Base-by-base conservation (phyloP, 805 yeast species). In the Saitoella complicata region DNA sequence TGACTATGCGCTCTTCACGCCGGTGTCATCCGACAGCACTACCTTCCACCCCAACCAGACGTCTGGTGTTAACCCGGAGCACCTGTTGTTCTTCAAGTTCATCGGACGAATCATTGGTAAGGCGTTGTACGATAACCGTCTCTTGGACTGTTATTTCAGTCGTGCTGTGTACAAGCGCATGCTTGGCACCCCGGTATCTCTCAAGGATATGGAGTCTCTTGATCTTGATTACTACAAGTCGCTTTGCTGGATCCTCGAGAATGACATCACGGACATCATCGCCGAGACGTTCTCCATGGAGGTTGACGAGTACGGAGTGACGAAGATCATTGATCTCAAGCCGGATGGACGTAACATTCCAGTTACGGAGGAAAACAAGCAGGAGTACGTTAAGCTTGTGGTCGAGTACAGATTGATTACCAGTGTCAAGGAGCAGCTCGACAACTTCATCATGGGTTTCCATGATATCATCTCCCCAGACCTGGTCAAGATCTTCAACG, bases 1-100 rank as follows among this genome's bases (percentile, higher is more conserved):
- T 0, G 94, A 85, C 55, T 86, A 86, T 64, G 96, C 95, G 0
- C 65, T 91, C 49, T 91, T 88, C 58, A 69, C 80, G 1, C 95
- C 97, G 0, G 94, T 86, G 39, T 82, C 94, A 0, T 75, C 94
- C 6, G 97, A 88, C 55, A 79, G 79, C 51, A 84, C 95, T 0
- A 85, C 96, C 0, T 91, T 86, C 70, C 96, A 88, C 60, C 96
- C 98, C 2, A 88, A 88, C 58, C 67, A 95, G 50, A 78, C 93
- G 0, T 85, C 95, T 0, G 82, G 84, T 68, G 83, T 85, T 33
- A 86, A 88, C 55, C 95, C 95, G 0, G 95, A 87, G 56, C 95
- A 87, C 62, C 63, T 85, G 48, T 80, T 93, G 6, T 87, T 85
- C 60, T 91, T 88, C 73, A 84, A 84, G 58, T 91, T 91, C 61